A percentile compares a stretch with the other conserved stretches of the same genome.
phyloP scores from a whole-genome alignment of 371 early-diverging fungal genomes.

The Lichtheimia ornata region DNA sequence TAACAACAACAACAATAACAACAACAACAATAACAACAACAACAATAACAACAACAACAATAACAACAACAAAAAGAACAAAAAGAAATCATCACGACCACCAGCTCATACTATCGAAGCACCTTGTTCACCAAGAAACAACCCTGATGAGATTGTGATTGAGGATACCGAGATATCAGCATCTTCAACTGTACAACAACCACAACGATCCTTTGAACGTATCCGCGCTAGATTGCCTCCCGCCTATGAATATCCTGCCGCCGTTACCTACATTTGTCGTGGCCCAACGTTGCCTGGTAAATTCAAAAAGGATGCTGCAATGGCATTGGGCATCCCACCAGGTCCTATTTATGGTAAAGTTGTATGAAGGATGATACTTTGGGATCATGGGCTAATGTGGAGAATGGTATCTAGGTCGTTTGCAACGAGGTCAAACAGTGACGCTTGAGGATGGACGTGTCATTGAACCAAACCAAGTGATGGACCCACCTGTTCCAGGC shows the following conservation, averaged over 20 bases:
- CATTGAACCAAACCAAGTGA: constrained; percentile 75
- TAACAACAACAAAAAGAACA: background rate
- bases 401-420: constrained; percentile 31
- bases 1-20: background rate
- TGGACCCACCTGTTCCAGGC: constrained; percentile 40
- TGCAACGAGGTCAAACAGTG: constrained; percentile 73
- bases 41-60: constrained; percentile 19
- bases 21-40: background rate
- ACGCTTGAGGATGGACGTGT: constrained; percentile 67
- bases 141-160: constrained; percentile 8
- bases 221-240: constrained; percentile 36
- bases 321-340: constrained; percentile 72
- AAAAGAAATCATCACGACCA: constrained; percentile 16
- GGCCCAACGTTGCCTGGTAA: constrained; percentile 82
- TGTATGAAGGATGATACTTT: too few species aligned
- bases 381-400: too few species aligned
- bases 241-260: constrained; percentile 43
- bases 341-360: constrained; percentile 70
- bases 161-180: background rate
- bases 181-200: background rate
- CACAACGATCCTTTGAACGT: background rate
- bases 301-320: constrained; percentile 76
- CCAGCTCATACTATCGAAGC: constrained; percentile 43
- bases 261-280: constrained; percentile 75
- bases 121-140: constrained; percentile 30